Base-by-base conservation (phyloP, 2,329 filamentous ascomycete species). In the Cucurbitaria berberidis region DNA sequence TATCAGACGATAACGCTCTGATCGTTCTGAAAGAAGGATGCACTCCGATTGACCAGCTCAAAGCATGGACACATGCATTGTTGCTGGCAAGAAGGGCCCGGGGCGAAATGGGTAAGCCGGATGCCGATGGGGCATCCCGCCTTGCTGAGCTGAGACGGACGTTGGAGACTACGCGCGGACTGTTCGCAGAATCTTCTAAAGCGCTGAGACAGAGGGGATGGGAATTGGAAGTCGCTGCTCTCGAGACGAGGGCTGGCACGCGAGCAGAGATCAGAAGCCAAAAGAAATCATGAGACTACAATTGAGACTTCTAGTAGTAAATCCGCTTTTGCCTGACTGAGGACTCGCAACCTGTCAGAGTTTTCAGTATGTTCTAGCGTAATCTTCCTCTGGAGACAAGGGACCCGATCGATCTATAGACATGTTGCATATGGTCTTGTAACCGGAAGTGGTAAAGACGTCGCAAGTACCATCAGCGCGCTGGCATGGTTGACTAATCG, bases 1-100 rank as follows among this genome's bases (percentile, higher is more conserved):
- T 63, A 74, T 22, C 36, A 24, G 48, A 50, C 16, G 29, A 41
- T 6, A 76, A 78, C 51, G 80, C 76, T 32, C 79, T 80, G 35
- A 87, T 93, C 57, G 81, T 87, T 10, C 71, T 93, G 40, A 91
- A 90, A 71, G 80, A 83, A 48, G 79, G 76, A 2, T 82, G 80
- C 18, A 76, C 75, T 2, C 69, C 82, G 11, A 66, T 64, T 19
- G 76, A 80, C 18, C 82, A 88, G 55, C 71, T 89, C 7, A 81
- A 81, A 62, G 85, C 84, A 24, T 89, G 86, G 86, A 80, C 80
- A 63, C 85, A 88, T 67, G 85, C 84, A 9, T 69, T 88, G 27
- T 66, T 82, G 38, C 70, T 82, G 29, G 80, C 80, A 35, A 60
- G 41, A 59, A 66, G 52, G 59, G 60, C 51, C 41, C 48, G 32